These are phyloP conservation scores for Phytophthora constricta DNA, from an alignment of 352 stramenopile species.

Conservation along the genomic window DNA sequence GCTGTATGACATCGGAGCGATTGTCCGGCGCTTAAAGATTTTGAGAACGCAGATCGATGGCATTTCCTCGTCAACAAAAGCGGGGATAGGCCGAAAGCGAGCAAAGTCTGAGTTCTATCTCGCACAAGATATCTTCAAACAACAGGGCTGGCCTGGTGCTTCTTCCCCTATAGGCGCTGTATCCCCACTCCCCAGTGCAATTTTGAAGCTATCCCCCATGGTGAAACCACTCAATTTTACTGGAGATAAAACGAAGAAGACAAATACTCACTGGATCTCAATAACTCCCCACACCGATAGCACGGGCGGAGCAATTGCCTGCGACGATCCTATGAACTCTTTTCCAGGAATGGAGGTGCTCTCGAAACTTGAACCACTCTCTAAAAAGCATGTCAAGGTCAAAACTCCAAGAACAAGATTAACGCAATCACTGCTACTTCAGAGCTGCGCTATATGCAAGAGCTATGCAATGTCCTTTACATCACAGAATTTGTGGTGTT, in stretches of 20 bases:
- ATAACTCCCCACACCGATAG: no score
- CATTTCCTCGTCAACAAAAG: background rate
- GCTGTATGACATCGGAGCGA: conserved; percentile 11
- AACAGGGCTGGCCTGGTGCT: background rate
- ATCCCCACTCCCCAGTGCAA: background rate
- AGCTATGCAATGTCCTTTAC: conserved; percentile 19
- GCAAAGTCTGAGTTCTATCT: conserved; percentile 8
- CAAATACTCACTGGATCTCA: no score
- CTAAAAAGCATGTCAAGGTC: no score
- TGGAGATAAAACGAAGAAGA: no score
- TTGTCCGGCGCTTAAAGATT: conserved; percentile 3
- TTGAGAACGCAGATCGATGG: background rate
- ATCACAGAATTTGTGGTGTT: conserved; percentile 28
- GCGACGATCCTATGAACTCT: no score
- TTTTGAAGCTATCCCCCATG: conserved; percentile 7
- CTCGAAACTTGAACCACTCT: no score
- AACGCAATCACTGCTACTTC: background rate
- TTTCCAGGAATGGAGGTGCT: no score
- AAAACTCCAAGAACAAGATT: background rate
- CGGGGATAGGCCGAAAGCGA: background rate
- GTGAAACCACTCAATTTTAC: background rate
- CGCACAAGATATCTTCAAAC: conserved; percentile 16
- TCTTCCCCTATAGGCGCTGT: background rate
- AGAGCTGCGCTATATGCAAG: conserved; percentile 12
- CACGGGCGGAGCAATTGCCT: no score